phyloP scores from a whole-genome alignment of 75 land plant genomes.

The Isoetes taiwanensis region DNA sequence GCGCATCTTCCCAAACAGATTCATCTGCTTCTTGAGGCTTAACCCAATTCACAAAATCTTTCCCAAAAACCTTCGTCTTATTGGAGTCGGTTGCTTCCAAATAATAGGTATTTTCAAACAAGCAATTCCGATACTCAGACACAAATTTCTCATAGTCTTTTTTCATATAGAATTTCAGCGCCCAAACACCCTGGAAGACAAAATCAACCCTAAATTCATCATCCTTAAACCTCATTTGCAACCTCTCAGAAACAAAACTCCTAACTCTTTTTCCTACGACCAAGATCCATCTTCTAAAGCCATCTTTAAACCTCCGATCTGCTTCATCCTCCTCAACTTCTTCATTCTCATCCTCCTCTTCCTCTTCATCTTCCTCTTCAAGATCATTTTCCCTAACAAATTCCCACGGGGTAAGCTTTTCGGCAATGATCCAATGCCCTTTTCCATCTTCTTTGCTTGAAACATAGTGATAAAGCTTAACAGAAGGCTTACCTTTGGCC shows the following conservation, averaged over 20 bases:
- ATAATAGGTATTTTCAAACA: constrained; percentile 72
- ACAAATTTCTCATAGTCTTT: constrained; percentile 41
- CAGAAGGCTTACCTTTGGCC: no score
- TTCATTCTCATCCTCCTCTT: constrained; percentile 15
- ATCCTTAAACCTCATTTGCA: constrained; percentile 54
- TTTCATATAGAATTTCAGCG: constrained; percentile 47
- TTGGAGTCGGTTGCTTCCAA: constrained; percentile 55
- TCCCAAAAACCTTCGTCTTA: constrained; percentile 80
- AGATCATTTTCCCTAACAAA: constrained; percentile 32
- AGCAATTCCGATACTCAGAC: constrained; percentile 42
- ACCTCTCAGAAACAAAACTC: constrained; percentile 26
- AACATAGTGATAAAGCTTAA: constrained; percentile 66
- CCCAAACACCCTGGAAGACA: constrained; percentile 87
- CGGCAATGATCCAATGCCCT: constrained; percentile 62
- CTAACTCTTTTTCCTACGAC: constrained; percentile 44
- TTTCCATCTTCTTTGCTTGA: constrained; percentile 43
- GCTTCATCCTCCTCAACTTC: constrained; percentile 9
- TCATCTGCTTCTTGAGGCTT: constrained; percentile 84
- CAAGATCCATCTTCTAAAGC: constrained; percentile 31
- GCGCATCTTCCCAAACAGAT: constrained; percentile 92
- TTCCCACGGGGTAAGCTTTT: constrained; percentile 38
- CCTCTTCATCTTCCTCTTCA: constrained; percentile 15
- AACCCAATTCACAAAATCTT: constrained; percentile 93
- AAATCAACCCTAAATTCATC: constrained; percentile 80
- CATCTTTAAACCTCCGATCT: constrained; percentile 29